Evolutionary conservation across 192 early-diverging fungal genomes (phyloP).

Genomic region (Phlyctochytrium planicorne): DNA sequence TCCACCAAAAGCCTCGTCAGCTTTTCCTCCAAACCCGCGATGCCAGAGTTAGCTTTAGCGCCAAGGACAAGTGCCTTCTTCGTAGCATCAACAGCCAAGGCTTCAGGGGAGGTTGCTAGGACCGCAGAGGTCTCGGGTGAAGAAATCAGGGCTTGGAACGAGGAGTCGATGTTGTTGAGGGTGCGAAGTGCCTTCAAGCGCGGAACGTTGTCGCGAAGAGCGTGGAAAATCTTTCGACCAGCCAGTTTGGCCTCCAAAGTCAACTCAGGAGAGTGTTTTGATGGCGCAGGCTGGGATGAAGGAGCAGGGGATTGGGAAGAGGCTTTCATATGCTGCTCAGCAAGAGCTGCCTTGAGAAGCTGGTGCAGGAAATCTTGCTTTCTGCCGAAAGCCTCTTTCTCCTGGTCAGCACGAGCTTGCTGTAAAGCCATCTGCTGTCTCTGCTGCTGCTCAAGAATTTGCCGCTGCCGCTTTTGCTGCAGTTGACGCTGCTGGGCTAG

Average conservation of each 20-base stretch:
- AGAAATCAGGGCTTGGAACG: background rate
- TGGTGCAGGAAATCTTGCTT: no score
- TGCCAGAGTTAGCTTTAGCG: background rate
- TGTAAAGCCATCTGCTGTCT: no score
- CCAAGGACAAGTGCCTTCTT: background rate
- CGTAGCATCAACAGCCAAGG: background rate
- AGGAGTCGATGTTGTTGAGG: background rate
- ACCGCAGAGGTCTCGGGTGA: background rate
- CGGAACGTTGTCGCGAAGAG: background rate
- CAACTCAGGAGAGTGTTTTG: background rate
- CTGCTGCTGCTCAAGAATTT: no score
- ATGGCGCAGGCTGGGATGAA: background rate
- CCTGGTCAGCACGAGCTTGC: no score
- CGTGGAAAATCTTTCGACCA: background rate
- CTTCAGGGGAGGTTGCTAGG: background rate
- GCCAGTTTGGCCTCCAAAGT: background rate
- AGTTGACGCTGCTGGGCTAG: no score
- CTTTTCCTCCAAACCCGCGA: background rate
- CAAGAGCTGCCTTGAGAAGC: no score
- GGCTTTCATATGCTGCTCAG: no score
- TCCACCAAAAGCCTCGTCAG: background rate
- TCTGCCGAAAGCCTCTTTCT: no score
- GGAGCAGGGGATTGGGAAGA: no score
- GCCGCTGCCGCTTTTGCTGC: no score
- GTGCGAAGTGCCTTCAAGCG: background rate